A percentile compares a stretch with the other conserved stretches of the same genome.
Evolutionary conservation across 768 basidiomycete genomes (phyloP).

Genomic region (Cubamyces lactineus): DNA sequence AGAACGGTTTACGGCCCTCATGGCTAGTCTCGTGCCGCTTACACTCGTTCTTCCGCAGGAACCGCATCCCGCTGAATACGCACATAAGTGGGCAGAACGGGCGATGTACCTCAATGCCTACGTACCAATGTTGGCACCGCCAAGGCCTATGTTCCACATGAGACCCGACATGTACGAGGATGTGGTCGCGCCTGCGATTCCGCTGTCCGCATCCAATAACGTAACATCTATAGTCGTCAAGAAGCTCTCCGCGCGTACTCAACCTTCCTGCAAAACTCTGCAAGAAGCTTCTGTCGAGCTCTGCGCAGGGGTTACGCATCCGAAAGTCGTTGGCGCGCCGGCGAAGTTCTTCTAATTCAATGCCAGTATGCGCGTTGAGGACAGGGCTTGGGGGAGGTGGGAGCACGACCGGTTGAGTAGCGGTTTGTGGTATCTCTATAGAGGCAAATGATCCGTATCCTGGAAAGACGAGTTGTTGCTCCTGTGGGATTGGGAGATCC

Average conservation of each 20-base stretch:
- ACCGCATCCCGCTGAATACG: slow-evolving; percentile 55
- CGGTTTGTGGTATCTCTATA: neutral
- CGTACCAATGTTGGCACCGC: slow-evolving; percentile 66
- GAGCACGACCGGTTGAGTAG: neutral
- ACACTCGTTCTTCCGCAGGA: slow-evolving; percentile 77
- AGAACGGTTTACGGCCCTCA: slow-evolving; percentile 58
- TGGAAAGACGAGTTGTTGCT: slow-evolving; percentile 4
- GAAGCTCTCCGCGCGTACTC: slow-evolving; percentile 55
- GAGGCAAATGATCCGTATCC: neutral
- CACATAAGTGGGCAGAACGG: neutral
- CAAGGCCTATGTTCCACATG: slow-evolving; percentile 73
- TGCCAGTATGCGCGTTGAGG: slow-evolving; percentile 65
- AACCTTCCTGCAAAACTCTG: slow-evolving; percentile 70
- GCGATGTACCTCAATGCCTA: slow-evolving; percentile 14
- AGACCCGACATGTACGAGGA: slow-evolving; percentile 72
- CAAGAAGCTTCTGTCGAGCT: slow-evolving; percentile 69
- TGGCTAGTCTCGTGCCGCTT: slow-evolving; percentile 75
- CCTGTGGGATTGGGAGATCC: slow-evolving; percentile 3
- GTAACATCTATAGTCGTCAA: slow-evolving; percentile 70
- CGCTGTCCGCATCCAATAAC: slow-evolving; percentile 64
- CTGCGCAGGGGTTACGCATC: slow-evolving; percentile 53
- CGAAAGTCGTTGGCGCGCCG: slow-evolving; percentile 59
- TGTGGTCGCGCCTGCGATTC: slow-evolving; percentile 77
- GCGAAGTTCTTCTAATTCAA: slow-evolving; percentile 56
- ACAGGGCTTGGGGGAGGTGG: slow-evolving; percentile 44